Evolutionary conservation across 495 filamentous ascomycete genomes (phyloP).

Genomic region (Aspergillus carlsbadensis): DNA sequence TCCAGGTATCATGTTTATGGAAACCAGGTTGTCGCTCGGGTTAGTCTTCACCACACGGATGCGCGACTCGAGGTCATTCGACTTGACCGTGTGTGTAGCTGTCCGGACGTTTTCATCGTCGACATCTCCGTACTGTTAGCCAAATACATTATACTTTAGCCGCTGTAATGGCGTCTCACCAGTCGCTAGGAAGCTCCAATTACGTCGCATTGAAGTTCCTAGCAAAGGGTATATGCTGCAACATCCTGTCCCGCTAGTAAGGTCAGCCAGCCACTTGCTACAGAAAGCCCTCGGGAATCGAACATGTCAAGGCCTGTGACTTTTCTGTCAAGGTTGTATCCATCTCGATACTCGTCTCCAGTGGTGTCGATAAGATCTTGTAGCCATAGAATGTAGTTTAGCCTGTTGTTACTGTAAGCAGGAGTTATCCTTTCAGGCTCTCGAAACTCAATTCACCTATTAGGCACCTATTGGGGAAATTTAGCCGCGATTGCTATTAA

Average conservation of each 20-base stretch:
- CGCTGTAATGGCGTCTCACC: conserved; percentile 36
- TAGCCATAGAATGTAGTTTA: conserved; percentile 91
- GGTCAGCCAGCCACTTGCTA: conserved; percentile 12
- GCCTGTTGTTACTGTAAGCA: conserved; percentile 39
- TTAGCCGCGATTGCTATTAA: not conserved
- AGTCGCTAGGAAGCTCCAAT: conserved; percentile 73
- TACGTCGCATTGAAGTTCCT: conserved; percentile 61
- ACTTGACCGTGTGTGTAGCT: conserved; percentile 59
- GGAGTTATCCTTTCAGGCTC: not conserved
- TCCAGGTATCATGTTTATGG: conserved; percentile 42
- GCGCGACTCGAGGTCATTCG: conserved; percentile 63
- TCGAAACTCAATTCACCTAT: conserved; percentile 44
- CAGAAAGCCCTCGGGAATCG: not conserved
- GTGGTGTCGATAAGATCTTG: conserved; percentile 82
- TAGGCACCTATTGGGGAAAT: conserved; percentile 56
- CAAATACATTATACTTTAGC: conserved; percentile 7
- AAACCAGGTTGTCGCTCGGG: conserved; percentile 56
- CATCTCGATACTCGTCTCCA: conserved; percentile 46
- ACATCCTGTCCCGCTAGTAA: conserved; percentile 72
- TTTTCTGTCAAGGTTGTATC: conserved; percentile 54
- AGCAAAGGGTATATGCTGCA: conserved; percentile 90
- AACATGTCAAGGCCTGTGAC: conserved; percentile 80
- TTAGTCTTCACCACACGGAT: conserved; percentile 62
- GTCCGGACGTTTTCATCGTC: conserved; percentile 68
- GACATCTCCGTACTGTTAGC: conserved; percentile 56